phyloP scores from a whole-genome alignment of 495 filamentous ascomycete species.

The Annulohypoxylon nitens region DNA sequence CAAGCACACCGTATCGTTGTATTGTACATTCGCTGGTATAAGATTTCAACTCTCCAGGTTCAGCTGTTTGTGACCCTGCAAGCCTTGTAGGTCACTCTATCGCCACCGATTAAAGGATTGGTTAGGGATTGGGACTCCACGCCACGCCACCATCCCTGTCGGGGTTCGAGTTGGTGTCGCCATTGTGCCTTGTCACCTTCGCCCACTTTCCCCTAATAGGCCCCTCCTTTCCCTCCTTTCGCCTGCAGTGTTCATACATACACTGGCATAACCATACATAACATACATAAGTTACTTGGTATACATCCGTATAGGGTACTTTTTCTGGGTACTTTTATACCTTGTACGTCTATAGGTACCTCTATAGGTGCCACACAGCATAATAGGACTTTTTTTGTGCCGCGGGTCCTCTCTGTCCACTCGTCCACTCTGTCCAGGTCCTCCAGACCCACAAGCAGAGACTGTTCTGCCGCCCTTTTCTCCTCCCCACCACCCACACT shows the following conservation, averaged over 20 bases:
- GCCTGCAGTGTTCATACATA: constrained; percentile 29
- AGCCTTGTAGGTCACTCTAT: constrained; percentile 46
- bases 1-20: constrained; percentile 32
- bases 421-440: constrained; percentile 7
- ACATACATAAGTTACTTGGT: neutral
- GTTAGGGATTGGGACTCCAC: constrained; percentile 43
- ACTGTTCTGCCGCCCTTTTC: constrained; percentile 47
- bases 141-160: constrained; percentile 49
- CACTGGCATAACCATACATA: constrained; percentile 17
- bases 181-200: constrained; percentile 47
- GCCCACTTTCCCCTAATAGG: constrained; percentile 44
- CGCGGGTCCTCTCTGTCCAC: constrained; percentile 31
- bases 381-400: constrained; percentile 43
- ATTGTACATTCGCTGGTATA: constrained; percentile 9
- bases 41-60: constrained; percentile 7
- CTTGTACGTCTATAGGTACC: too few species aligned
- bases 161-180: constrained; percentile 46
- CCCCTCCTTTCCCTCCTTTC: constrained; percentile 35
- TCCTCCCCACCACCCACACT: constrained; percentile 51
- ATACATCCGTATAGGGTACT: neutral
- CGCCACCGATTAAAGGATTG: constrained; percentile 38
- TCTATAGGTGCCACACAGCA: neutral
- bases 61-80: constrained; percentile 48
- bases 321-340: too few species aligned
- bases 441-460: constrained; percentile 41